Evolutionary conservation across 1,284 basidiomycete genomes (phyloP).

Genomic region (Ganoderma lucidum): DNA sequence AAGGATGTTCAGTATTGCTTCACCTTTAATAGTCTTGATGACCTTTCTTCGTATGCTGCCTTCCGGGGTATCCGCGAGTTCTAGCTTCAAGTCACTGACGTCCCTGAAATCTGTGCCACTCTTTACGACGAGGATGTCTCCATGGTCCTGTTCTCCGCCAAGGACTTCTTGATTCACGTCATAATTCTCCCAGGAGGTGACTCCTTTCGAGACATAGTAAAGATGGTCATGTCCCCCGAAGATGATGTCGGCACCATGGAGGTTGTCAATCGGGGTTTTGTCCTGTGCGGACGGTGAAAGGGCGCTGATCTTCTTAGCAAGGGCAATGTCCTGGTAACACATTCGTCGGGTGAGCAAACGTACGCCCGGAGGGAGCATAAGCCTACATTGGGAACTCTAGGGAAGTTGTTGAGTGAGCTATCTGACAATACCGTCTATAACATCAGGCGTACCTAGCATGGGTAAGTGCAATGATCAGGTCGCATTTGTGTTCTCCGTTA

Average conservation of each 20-base stretch:
- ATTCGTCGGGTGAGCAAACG: slow-evolving; percentile 1
- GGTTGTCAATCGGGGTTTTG: slow-evolving; percentile 50
- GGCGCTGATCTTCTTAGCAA: slow-evolving; percentile 71
- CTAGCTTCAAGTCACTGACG: slow-evolving; percentile 77
- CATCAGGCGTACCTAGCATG: slow-evolving; percentile 64
- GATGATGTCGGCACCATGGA: slow-evolving; percentile 86
- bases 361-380: background rate
- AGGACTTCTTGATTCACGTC: slow-evolving; percentile 63
- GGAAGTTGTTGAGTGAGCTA: background rate
- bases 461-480: slow-evolving; percentile 84
- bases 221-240: slow-evolving; percentile 93
- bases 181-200: slow-evolving; percentile 76
- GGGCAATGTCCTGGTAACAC: slow-evolving; percentile 63
- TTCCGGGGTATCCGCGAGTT: slow-evolving; percentile 65
- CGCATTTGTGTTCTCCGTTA: slow-evolving; percentile 71
- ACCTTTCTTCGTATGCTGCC: slow-evolving; percentile 74
- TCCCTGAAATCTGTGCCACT: slow-evolving; percentile 94
- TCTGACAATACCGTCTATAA: background rate
- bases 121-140: slow-evolving; percentile 81
- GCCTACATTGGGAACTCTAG: slow-evolving; percentile 42
- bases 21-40: slow-evolving; percentile 72
- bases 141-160: slow-evolving; percentile 80
- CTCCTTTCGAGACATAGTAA: slow-evolving; percentile 85
- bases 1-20: slow-evolving; percentile 12
- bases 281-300: slow-evolving; percentile 64